These are phyloP conservation scores for Orbilia javanica DNA, from an alignment of 2,329 filamentous ascomycete genomes.

Conservation along the genomic window DNA sequence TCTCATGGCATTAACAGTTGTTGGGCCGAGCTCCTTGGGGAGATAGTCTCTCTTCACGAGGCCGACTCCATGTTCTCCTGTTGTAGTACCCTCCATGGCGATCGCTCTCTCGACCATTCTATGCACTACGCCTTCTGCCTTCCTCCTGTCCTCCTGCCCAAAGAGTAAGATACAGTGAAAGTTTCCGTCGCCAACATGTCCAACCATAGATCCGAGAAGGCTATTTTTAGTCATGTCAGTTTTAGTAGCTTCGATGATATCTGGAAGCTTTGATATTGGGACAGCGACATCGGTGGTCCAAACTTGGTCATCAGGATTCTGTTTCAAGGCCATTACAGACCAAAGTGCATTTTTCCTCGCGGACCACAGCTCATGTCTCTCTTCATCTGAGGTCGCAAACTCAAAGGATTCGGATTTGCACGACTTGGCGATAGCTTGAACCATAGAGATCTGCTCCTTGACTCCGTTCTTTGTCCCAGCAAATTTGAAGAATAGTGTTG, in stretches of 20 bases:
- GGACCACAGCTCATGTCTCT: constrained; percentile 79
- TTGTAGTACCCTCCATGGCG: constrained; percentile 86
- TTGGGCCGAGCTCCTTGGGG: constrained; percentile 79
- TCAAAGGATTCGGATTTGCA: constrained; percentile 75
- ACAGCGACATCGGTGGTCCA: constrained; percentile 88
- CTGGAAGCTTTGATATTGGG: constrained; percentile 77
- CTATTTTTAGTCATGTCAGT: constrained; percentile 72
- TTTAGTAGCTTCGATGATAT: constrained; percentile 81
- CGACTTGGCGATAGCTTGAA: constrained; percentile 74
- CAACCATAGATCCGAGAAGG: constrained; percentile 75
- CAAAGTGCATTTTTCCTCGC: constrained; percentile 81
- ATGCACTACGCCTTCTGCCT: constrained; percentile 79
- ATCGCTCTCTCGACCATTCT: constrained; percentile 88
- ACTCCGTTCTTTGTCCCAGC: constrained; percentile 77
- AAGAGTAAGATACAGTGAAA: constrained; percentile 78
- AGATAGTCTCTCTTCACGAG: constrained; percentile 88
- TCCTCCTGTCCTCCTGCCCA: constrained; percentile 75
- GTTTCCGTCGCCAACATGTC: constrained; percentile 81
- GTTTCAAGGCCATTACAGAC: constrained; percentile 76
- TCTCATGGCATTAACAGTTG: constrained; percentile 84
- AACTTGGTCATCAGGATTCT: constrained; percentile 73
- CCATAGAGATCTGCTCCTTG: constrained; percentile 81
- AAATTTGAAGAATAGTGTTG: constrained; percentile 89
- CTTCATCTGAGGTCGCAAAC: constrained; percentile 75
- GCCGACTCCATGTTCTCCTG: constrained; percentile 86